Evolutionary conservation across 179 eudicot species (phyloP), one percentile per base, ranked within the genome.

Genomic region (Carnegiea gigantea): DNA sequence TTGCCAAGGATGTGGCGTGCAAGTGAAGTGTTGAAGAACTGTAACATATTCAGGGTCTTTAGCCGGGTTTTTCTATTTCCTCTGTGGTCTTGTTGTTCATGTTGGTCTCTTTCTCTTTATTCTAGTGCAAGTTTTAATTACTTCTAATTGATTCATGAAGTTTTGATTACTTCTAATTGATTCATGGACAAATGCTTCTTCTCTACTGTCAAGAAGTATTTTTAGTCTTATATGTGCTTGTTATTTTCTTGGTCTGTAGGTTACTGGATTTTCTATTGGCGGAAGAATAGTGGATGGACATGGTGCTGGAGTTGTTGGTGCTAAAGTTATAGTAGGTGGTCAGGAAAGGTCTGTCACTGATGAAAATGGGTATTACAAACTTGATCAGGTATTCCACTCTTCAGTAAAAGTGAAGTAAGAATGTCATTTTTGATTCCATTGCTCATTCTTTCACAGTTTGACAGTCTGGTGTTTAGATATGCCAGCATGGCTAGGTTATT

Each of bases 261-360:
- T 97, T 79, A 95, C 98, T 85, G 98, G 98, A 78, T 97, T 97
- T 86, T 93, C 98, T 48, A 92, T 93, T 86, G 99, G 99, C 76
- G 98, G 99, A 54, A 98, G 94, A 83, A 92, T 95, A 23, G 92
- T 95, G 86, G 98, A 91, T 91, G 94, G 94, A 77, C 88, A 87
- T 90, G 98, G 93, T 79, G 85, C 76, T 78, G 98, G 99, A 67
- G 97, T 97, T 30, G 89, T 84, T 86, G 93, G 94, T 87, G 99
- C 92, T 49, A 88, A 86, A 85, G 62, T 97, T 82, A 28, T 91
- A 68, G 98, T 97, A 21, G 95, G 93, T 91, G 98, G 98, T 74
- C 91, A 90, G 53, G 95, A 91, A 88, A 92, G 94, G 87, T 90
- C 90, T 74, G 72, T 90, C 74, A 97, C 98, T 54, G 97, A 92